Evolutionary conservation across 1,139 yeast genomes (phyloP).

Genomic region (Nadsonia commutata): DNA sequence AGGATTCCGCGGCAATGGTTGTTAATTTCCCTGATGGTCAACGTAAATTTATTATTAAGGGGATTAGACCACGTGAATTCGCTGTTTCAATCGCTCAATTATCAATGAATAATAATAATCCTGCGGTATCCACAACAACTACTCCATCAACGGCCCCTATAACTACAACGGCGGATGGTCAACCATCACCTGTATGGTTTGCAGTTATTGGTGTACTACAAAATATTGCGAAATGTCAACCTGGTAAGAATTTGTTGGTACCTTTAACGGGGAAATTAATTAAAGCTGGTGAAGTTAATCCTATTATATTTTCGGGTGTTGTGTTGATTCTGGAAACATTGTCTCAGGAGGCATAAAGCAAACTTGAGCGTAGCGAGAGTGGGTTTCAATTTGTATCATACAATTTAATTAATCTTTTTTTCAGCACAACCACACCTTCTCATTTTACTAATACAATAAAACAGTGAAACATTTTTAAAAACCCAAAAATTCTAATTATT

Average conservation of each 20-base stretch:
- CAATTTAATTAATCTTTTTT: too few species aligned
- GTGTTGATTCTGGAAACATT: not conserved
- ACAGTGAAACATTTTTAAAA: too few species aligned
- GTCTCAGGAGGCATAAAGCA: too few species aligned
- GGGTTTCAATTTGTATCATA: too few species aligned
- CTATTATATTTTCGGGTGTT: not conserved
- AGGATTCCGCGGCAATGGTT: conserved; percentile 90
- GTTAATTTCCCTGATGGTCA: conserved; percentile 41
- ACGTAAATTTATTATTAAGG: conserved; percentile 80
- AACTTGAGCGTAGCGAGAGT: too few species aligned
- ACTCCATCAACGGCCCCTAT: not conserved
- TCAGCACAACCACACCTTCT: too few species aligned
- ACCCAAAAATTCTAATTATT: too few species aligned
- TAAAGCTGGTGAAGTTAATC: not conserved
- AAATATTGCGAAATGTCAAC: not conserved
- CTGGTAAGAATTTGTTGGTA: not conserved
- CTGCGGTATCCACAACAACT: not conserved
- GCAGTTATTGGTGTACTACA: not conserved
- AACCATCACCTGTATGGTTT: not conserved
- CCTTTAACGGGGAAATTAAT: not conserved
- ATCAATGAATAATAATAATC: too few species aligned
- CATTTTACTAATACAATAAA: too few species aligned
- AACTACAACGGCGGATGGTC: not conserved
- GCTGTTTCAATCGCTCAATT: not conserved
- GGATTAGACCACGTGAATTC: conserved; percentile 52